Evolutionary conservation across 2,329 filamentous ascomycete genomes (phyloP), one percentile per base, ranked within the genome.

Genomic region (Fusarium setosum): DNA sequence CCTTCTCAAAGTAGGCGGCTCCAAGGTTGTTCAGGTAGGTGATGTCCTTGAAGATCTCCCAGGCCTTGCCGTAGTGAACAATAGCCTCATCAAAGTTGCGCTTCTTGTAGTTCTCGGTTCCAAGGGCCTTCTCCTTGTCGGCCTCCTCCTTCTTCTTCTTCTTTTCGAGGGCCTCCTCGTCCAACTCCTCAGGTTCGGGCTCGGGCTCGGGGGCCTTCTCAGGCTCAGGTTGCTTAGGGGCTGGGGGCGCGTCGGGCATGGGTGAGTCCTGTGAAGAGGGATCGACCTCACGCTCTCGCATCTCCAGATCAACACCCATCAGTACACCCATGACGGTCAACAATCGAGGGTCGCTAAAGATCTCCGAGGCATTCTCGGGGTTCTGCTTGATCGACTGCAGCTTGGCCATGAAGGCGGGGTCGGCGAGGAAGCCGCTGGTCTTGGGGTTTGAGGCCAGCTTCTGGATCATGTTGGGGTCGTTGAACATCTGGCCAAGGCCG

Each of bases 71-170:
- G 84, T 99, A 99, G 83, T 99, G 93, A 75, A 90, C 88, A 73
- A 99, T 97, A 49, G 96, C 96, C 75, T 92, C 89, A 73, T 98
- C 96, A 70, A 99, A 97, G 76, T 97, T 90, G 71, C 93, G 91
- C 88, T 98, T 98, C 90, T 99, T 99, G 86, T 99, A 99, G 78
- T 91, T 90, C 72, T 96, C 93, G 13, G 95, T 99, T 58, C 96
- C 96, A 57, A 96, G 84, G 26, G 90, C 92, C 88, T 99, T 99
- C 81, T 97, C 92, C 77, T 94, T 92, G 72, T 99, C 96, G 41
- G 94, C 96, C 65, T 92, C 93, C 74, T 91, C 92, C 84, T 98
- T 97, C 37, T 93, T 93, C 84, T 96, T 92, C 81, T 92, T 92
- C 81, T 94, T 94, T 62, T 92, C 92, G 56, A 89, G 77, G 1